Conservation (phyloP, 345 rosid genomes). For the Gossypioides kirkii region DNA sequence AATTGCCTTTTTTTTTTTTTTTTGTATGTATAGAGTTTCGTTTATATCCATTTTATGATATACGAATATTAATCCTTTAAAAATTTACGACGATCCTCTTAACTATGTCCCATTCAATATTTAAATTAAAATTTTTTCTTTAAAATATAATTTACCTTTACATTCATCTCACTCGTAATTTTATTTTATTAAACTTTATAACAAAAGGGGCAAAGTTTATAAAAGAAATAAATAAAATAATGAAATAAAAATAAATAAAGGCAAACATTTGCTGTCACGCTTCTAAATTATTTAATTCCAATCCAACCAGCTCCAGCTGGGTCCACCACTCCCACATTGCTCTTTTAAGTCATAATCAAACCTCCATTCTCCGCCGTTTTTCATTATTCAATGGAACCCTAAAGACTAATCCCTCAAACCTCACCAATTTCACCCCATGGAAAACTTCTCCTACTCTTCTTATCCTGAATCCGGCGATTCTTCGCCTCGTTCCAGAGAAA, state of each 20-base stretch:
- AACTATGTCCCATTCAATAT: too few relatives aligned
- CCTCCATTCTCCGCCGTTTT: constrained; percentile 4
- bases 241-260: too few relatives aligned
- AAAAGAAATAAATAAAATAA: too few relatives aligned
- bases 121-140: too few relatives aligned
- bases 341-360: neutral
- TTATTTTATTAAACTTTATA: neutral
- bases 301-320: constrained; percentile 3
- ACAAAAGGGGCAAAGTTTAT: neutral
- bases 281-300: neutral
- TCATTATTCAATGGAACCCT: constrained; percentile 3
- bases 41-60: too few relatives aligned
- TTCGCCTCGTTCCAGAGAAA: constrained; percentile 56
- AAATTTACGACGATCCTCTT: too few relatives aligned
- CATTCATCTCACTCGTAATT: neutral
- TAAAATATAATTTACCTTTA: too few relatives aligned
- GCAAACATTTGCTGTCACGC: neutral
- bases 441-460: constrained; percentile 41
- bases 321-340: neutral
- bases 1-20: too few relatives aligned
- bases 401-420: neutral
- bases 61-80: too few relatives aligned
- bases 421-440: constrained; percentile 23
- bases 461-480: constrained; percentile 60
- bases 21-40: too few relatives aligned